Percentiles rank a stretch among this genome's conserved stretches.
Evolutionary conservation across 1,284 basidiomycete genomes (phyloP).

Genomic region (Volvariella volvacea): DNA sequence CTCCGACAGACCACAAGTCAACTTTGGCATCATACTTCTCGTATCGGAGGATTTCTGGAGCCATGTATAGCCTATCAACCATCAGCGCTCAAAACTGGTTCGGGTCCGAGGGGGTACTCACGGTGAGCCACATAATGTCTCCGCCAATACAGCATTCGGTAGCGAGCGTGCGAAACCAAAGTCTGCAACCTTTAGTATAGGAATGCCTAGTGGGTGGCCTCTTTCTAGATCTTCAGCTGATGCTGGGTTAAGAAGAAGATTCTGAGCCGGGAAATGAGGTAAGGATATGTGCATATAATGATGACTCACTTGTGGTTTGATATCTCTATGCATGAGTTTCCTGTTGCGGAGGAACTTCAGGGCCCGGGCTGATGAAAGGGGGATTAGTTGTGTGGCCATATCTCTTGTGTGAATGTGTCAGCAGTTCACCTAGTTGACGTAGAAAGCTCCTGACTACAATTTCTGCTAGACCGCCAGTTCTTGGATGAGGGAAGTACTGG

Average conservation of each 20-base stretch:
- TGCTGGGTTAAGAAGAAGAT: constrained; percentile 85
- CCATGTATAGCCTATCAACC: constrained; percentile 84
- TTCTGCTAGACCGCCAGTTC: constrained; percentile 86
- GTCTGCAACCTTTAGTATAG: constrained; percentile 94
- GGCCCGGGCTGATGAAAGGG: constrained; percentile 62
- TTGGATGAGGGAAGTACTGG: constrained; percentile 87
- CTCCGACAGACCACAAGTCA: constrained; percentile 97
- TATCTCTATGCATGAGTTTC: constrained; percentile 94
- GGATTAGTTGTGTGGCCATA: constrained; percentile 4
- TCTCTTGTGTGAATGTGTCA: neutral
- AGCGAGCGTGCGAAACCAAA: constrained; percentile 96
- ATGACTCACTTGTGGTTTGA: constrained; percentile 81
- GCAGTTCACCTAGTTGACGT: constrained; percentile 75
- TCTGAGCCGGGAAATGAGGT: constrained; percentile 39
- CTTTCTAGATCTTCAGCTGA: constrained; percentile 71
- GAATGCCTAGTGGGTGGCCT: constrained; percentile 88
- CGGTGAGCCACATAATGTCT: constrained; percentile 97
- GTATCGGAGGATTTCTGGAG: constrained; percentile 94
- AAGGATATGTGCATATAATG: neutral
- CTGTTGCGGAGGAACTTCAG: constrained; percentile 87
- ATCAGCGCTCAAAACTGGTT: neutral
- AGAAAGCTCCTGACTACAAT: constrained; percentile 90
- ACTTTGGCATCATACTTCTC: constrained; percentile 98
- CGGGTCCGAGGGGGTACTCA: constrained; percentile 33
- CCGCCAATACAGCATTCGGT: constrained; percentile 90